phyloP scores from a whole-genome alignment of 164 flowering plant species.

The Nymphaea colorata region DNA sequence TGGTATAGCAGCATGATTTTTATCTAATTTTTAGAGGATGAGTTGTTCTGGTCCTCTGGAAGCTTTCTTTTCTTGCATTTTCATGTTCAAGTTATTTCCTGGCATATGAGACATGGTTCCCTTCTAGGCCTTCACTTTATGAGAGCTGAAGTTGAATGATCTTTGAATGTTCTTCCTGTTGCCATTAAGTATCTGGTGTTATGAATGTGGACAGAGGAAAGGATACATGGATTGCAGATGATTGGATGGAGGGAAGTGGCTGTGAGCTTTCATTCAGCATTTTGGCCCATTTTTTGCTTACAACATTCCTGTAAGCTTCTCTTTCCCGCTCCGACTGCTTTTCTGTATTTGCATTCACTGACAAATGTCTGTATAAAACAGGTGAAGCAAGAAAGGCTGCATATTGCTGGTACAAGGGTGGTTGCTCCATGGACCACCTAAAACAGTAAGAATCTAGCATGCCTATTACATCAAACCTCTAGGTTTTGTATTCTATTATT shows the following conservation, averaged over 20 bases:
- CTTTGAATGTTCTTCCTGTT: too few species aligned
- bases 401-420: slow-evolving; percentile 87
- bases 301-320: slow-evolving; percentile 61
- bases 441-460: slow-evolving; percentile 63
- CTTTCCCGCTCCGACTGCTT: neutral
- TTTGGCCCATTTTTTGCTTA: slow-evolving; percentile 93
- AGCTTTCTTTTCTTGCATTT: too few species aligned
- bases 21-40: too few species aligned
- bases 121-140: too few species aligned
- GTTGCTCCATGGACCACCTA: slow-evolving; percentile 76
- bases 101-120: too few species aligned
- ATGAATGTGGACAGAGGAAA: slow-evolving; percentile 53
- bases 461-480: slow-evolving; percentile 53
- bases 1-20: too few species aligned
- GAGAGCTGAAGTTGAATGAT: too few species aligned
- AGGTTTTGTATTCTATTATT: slow-evolving; percentile 9
- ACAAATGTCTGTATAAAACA: slow-evolving; percentile 13
- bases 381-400: slow-evolving; percentile 87
- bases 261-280: slow-evolving; percentile 82
- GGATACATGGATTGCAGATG: slow-evolving; percentile 75
- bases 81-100: too few species aligned
- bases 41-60: too few species aligned
- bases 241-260: slow-evolving; percentile 92
- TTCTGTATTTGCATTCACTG: neutral
- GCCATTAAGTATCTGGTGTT: too few species aligned